phyloP scores from a whole-genome alignment of 1,139 yeast species.

The Scheffersomyces stambukii region DNA sequence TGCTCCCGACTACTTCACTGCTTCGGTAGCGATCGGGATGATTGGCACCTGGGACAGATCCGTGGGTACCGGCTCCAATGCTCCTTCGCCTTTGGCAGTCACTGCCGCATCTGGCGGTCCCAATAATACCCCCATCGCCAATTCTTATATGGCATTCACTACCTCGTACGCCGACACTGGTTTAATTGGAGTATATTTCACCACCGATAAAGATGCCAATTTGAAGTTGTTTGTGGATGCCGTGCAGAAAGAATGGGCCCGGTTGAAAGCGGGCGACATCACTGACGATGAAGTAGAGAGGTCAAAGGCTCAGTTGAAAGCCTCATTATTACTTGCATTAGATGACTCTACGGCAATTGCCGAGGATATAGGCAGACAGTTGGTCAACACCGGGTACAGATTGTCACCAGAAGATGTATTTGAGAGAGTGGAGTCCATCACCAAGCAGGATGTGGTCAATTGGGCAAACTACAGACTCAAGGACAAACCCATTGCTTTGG shows the following conservation, averaged over 20 bases:
- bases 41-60: constrained; percentile 98
- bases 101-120: constrained; percentile 66
- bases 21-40: constrained; percentile 92
- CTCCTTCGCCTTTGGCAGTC: constrained; percentile 75
- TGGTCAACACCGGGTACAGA: constrained; percentile 90
- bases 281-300: constrained; percentile 86
- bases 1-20: constrained; percentile 92
- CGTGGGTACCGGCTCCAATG: constrained; percentile 66
- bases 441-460: constrained; percentile 71
- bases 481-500: constrained; percentile 79
- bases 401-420: constrained; percentile 91
- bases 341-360: constrained; percentile 97
- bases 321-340: constrained; percentile 78
- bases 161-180: constrained; percentile 98
- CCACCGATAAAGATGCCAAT: constrained; percentile 70
- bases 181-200: constrained; percentile 92
- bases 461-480: constrained; percentile 87
- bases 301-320: constrained; percentile 92
- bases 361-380: constrained; percentile 96
- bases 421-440: constrained; percentile 72
- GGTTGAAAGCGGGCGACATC: constrained; percentile 72
- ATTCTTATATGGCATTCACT: constrained; percentile 93
- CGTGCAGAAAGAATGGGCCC: constrained; percentile 81
- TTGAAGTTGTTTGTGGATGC: constrained; percentile 68
- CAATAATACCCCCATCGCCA: constrained; percentile 60